A percentile compares a stretch with the other conserved stretches of the same genome.
These are phyloP conservation scores for Striga hermonthica DNA, from an alignment of 305 asterid species.

Conservation along the genomic window DNA sequence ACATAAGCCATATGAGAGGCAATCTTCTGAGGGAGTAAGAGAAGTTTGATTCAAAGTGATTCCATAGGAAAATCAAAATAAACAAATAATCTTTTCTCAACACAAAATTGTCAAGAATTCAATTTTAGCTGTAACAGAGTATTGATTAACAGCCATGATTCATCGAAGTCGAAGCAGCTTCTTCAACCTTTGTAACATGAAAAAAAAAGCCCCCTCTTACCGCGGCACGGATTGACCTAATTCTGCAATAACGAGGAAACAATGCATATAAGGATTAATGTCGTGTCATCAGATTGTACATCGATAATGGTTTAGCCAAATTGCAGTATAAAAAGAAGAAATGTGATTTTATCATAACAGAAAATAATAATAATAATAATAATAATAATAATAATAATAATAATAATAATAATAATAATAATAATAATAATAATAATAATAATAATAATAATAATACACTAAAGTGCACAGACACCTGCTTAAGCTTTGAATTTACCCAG, in stretches of 20 bases:
- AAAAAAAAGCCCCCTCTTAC: slow-evolving; percentile 28
- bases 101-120: slow-evolving; percentile 32
- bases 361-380: too few species aligned
- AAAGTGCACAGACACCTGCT: too few species aligned
- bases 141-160: slow-evolving; percentile 20
- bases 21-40: neutral
- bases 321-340: too few species aligned
- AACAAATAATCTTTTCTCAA: neutral
- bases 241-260: slow-evolving; percentile 47
- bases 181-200: slow-evolving; percentile 33
- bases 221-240: slow-evolving; percentile 76
- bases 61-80: slow-evolving; percentile 10
- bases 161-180: slow-evolving; percentile 31
- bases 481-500: too few species aligned
- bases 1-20: neutral
- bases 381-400: too few species aligned
- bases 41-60: neutral
- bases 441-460: too few species aligned
- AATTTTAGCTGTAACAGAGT: slow-evolving; percentile 16
- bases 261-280: slow-evolving; percentile 21
- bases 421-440: too few species aligned
- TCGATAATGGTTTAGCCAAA: too few species aligned
- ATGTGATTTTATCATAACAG: too few species aligned
- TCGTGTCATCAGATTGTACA: neutral
- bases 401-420: too few species aligned